phyloP scores from a whole-genome alignment of 176 grass and related monocot species.

The Aegilops bicornis region DNA sequence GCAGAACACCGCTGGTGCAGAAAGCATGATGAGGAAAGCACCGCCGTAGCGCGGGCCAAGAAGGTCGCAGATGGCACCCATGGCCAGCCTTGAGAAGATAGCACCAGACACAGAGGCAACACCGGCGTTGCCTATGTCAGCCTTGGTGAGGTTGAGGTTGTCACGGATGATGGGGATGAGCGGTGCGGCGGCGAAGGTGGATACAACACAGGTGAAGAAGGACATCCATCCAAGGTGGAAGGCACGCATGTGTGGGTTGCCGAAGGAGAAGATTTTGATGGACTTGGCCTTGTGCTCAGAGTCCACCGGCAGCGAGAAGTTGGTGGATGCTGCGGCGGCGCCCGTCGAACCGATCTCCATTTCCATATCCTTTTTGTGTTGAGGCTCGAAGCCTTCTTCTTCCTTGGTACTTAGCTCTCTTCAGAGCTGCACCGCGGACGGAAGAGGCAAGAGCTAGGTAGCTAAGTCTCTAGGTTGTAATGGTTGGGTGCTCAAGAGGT shows the following conservation, averaged over 20 bases:
- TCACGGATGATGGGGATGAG: conserved; percentile 90
- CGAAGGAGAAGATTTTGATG: neutral
- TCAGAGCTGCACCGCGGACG: neutral
- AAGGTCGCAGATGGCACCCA: conserved; percentile 83
- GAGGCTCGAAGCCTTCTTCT: neutral
- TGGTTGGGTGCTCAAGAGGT: neutral
- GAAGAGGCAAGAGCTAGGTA: neutral
- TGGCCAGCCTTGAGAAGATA: conserved; percentile 87
- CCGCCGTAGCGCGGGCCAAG: conserved; percentile 78
- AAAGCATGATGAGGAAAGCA: conserved; percentile 80
- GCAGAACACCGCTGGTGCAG: conserved; percentile 74
- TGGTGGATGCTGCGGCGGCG: neutral
- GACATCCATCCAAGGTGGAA: neutral
- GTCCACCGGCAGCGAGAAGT: neutral
- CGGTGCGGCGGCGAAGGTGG: neutral
- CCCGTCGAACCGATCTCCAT: neutral
- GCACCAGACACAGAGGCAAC: conserved; percentile 82
- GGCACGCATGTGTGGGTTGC: neutral
- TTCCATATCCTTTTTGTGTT: neutral
- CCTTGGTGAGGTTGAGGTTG: conserved; percentile 66
- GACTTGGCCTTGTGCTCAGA: neutral
- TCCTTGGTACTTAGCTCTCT: neutral
- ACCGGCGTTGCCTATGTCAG: conserved; percentile 82
- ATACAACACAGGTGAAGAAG: neutral
- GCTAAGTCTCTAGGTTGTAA: neutral